Base-by-base conservation (phyloP, 768 basidiomycete species). In the Asterophora parasitica region DNA sequence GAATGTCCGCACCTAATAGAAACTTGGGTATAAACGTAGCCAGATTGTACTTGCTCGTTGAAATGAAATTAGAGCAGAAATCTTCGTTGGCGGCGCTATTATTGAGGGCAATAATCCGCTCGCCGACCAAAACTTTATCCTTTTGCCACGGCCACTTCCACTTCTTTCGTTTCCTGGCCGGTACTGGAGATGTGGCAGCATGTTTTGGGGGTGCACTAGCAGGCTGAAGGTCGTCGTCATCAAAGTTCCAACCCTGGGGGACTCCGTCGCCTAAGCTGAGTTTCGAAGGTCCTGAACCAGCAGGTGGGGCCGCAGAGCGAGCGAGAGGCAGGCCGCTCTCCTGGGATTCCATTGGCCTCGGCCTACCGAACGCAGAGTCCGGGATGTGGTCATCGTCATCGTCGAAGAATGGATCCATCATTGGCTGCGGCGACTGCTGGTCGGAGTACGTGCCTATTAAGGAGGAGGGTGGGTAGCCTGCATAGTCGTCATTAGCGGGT, bases 41-140 rank as follows among this genome's bases (percentile, higher is more conserved):
- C 30, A 85, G 48, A 60, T 93, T 97, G 68, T 98, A 99, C 67
- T 98, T 98, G 74, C 88, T 91, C 17, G 96, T 98, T 8, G 86
- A 88, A 19, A 98, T 83, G 47, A 83, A 85, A 66, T 99, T 99
- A 45, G 78, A 82, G 58, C 74, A 70, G 67, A 75, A 94, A 43
- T 81, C 85, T 38, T 64, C 68, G 65, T 84, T 86, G 51, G 83
- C 77, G 27, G 67, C 53, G 33, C 75, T 69, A 63, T 92, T 88
- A 67, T 95, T 94, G 62, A 97, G 77, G 11, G 83, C 78, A 48
- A 98, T 81, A 44, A 89, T 66, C 44, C 96, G 75, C 65, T 93
- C 88, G 17, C 88, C 89, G 6, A 70, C 68, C 47, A 78, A 65
- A n/a, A 70, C 73, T 59, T 76, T 68, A 49, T 81, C 79, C 66